Evolutionary conservation across 192 early-diverging fungal species (phyloP).

Genomic region (Pecoramyces ruminantium): DNA sequence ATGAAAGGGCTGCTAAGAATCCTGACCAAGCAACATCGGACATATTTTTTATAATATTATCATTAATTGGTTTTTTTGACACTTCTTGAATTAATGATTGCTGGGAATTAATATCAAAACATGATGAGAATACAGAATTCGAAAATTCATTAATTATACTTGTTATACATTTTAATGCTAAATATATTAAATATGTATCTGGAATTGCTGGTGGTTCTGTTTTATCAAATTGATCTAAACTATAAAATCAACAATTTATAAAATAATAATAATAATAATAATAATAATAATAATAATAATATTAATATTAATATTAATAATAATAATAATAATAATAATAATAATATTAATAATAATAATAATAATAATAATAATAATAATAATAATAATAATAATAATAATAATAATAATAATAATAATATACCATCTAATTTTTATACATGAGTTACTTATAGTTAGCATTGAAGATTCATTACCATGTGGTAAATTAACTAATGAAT

Average conservation of each 20-base stretch:
- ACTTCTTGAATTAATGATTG: background rate
- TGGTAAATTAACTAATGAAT: slow-evolving; percentile 1
- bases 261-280: too few species aligned
- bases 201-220: slow-evolving; percentile 73
- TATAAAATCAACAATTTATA: background rate
- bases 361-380: too few species aligned
- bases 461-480: slow-evolving; percentile 6
- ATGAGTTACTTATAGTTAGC: slow-evolving; percentile 25
- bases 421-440: slow-evolving; percentile 57
- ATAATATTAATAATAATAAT: too few species aligned
- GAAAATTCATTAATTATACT: background rate
- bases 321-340: too few species aligned
- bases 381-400: too few species aligned
- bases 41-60: slow-evolving; percentile 31
- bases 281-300: too few species aligned
- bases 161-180: slow-evolving; percentile 25
- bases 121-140: background rate
- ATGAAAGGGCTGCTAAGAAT: slow-evolving; percentile 56
- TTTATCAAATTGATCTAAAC: slow-evolving; percentile 87
- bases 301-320: too few species aligned
- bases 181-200: slow-evolving; percentile 69
- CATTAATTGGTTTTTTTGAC: background rate
- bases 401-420: background rate
- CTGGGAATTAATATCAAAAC: background rate
- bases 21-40: slow-evolving; percentile 66